A percentile compares a stretch with the other conserved stretches of the same genome.
These are phyloP conservation scores for Musa troglodytarum DNA, from an alignment of 176 grass and related monocot genomes.

Conservation along the genomic window DNA sequence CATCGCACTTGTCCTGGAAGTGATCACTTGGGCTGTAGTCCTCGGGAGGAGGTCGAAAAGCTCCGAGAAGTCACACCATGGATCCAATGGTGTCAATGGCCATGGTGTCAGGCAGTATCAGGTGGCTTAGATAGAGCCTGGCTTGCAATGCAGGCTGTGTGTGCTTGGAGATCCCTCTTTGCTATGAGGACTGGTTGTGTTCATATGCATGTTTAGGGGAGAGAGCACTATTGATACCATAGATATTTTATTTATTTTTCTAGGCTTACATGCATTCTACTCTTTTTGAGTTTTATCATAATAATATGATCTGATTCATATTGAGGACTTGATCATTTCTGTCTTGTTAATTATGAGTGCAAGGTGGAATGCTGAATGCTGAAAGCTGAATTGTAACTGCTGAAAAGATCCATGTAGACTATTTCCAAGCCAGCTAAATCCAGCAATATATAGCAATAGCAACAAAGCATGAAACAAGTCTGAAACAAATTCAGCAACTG, in stretches of 20 bases:
- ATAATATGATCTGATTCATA: background rate
- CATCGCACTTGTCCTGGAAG: conserved; percentile 54
- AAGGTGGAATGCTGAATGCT: background rate
- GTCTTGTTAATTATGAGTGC: background rate
- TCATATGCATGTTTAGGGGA: no score
- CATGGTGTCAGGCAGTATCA: conserved; percentile 23
- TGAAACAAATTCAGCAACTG: background rate
- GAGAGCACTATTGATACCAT: no score
- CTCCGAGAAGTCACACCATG: conserved; percentile 20
- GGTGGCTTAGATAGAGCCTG: conserved; percentile 11
- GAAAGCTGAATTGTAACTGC: background rate
- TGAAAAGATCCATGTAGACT: background rate
- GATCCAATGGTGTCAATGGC: conserved; percentile 26
- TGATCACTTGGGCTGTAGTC: conserved; percentile 62
- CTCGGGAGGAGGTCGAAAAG: conserved; percentile 30
- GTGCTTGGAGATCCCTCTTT: background rate
- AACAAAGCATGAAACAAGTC: background rate
- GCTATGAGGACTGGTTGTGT: background rate
- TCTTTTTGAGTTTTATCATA: background rate
- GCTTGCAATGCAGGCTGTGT: background rate
- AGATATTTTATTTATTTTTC: background rate
- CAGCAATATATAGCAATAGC: background rate
- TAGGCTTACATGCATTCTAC: background rate
- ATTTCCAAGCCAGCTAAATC: background rate
- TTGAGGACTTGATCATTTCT: background rate